Evolutionary conservation across 2,329 filamentous ascomycete species (phyloP), one percentile per base, ranked within the genome.

Genomic region (Pseudogymnoascus sp.): DNA sequence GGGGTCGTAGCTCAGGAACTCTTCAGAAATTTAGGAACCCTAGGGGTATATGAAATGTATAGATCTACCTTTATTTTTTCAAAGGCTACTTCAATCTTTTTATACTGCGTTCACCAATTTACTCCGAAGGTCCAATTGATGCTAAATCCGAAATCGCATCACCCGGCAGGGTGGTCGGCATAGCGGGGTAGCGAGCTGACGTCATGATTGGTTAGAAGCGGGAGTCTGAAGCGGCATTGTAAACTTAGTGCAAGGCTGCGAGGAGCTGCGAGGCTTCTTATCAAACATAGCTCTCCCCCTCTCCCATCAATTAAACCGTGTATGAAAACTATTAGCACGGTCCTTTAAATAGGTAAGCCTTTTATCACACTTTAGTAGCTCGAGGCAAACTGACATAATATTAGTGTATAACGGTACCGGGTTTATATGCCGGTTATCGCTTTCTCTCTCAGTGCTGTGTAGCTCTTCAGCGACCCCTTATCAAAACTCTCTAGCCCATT

Each of bases 191-290:
- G 6, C 14, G 41, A 54, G 7, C 30, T 54, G 47, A 54, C 47
- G 47, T 54, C 47, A 54, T 14, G 47, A 54, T 54, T 54, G 47
- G 47, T 18, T 54, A 18, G 25, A 18, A 16, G 41, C 47, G 47
- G 47, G 25, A 54, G 18, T 4, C 7, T 2, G 25, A 30, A 18
- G 28, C 47, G 47, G 47, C 47, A 54, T 54, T 14, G 47, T 54
- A 30, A 54, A 54, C n/a, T 50, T 54, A 54, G 47, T 33, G 47
- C 47, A 3, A 54, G 47, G 47, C 25, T 54, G 28, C 28, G 28
- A 54, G 25, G 33, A 20, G n/a, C 47, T 18, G 22, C 47, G 43
- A 54, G 47, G 47, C 47, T 54, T 54, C 47, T 54, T 54, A 54
- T 54, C 47, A 33, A 54, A 33, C 47, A 54, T 33, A 54, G 8